These are phyloP conservation scores for Solanum hybrid DNA, from an alignment of 305 asterid species.

Conservation along the genomic window DNA sequence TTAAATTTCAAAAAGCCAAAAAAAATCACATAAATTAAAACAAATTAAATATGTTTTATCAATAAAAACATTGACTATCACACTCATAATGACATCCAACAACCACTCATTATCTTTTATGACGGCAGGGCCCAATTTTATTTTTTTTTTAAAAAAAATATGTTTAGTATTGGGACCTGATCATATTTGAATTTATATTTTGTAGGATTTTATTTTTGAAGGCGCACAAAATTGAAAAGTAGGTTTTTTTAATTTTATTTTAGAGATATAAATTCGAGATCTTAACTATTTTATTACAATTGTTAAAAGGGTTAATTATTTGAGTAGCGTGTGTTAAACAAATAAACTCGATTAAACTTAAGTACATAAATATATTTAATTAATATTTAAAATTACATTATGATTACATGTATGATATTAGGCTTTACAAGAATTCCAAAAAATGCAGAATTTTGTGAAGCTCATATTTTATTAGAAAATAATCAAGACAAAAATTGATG, in stretches of 20 bases:
- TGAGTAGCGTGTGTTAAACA: neutral
- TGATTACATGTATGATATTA: neutral
- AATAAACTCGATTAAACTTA: neutral
- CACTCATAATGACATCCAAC: neutral
- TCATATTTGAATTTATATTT: too few relatives aligned
- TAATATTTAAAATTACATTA: neutral
- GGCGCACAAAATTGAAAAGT: too few relatives aligned
- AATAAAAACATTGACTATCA: neutral
- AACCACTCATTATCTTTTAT: neutral
- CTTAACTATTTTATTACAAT: neutral
- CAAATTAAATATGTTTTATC: neutral
- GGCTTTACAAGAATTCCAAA: neutral
- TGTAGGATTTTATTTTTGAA: too few relatives aligned
- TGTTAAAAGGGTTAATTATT: neutral
- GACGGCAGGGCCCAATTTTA: too few relatives aligned
- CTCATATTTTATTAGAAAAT: neutral
- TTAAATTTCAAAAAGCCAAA: too few relatives aligned
- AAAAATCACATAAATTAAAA: neutral
- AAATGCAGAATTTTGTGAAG: neutral
- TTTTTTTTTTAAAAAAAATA: too few relatives aligned
- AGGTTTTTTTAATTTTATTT: too few relatives aligned
- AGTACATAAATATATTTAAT: neutral
- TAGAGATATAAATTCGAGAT: neutral
- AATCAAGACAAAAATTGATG: neutral
- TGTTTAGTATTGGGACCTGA: too few relatives aligned